phyloP scores from a whole-genome alignment of 2,329 filamentous ascomycete genomes.

The Pseudodiploospora longispora region DNA sequence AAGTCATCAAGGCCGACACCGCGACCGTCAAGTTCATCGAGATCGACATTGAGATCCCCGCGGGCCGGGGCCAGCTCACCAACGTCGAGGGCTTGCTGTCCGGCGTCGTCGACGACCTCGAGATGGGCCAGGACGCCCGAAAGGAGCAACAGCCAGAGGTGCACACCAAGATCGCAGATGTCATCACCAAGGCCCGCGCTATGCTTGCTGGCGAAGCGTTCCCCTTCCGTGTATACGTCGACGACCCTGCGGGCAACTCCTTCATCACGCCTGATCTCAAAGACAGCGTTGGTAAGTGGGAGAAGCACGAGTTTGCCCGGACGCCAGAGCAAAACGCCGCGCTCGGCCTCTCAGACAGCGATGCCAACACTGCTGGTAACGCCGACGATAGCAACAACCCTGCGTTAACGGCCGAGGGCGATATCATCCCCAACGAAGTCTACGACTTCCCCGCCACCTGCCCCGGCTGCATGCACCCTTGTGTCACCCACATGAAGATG shows the following conservation, averaged over 20 bases:
- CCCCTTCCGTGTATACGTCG: conserved; percentile 80
- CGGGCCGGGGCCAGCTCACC: conserved; percentile 82
- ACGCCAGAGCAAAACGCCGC: conserved; percentile 79
- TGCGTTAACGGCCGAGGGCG: conserved; percentile 47
- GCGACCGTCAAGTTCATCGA: conserved; percentile 83
- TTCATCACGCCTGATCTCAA: conserved; percentile 86
- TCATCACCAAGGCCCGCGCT: conserved; percentile 64
- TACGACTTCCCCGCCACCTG: conserved; percentile 90
- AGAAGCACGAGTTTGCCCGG: conserved; percentile 74
- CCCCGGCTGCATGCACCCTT: conserved; percentile 79
- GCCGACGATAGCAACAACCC: conserved; percentile 32
- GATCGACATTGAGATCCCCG: conserved; percentile 85
- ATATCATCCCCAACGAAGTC: conserved; percentile 88
- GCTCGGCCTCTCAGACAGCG: conserved; percentile 65
- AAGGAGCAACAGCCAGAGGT: conserved; percentile 72
- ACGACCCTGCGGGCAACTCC: conserved; percentile 92
- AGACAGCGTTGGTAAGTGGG: conserved; percentile 78
- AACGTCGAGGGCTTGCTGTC: conserved; percentile 85
- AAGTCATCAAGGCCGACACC: conserved; percentile 87
- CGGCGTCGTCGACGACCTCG: conserved; percentile 72
- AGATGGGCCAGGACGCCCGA: conserved; percentile 72
- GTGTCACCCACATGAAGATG: conserved; percentile 96
- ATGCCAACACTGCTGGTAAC: conserved; percentile 42
- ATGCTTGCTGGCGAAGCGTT: conserved; percentile 74
- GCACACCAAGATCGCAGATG: conserved; percentile 65